Base-by-base conservation (phyloP, 192 early-diverging fungal genomes). In the Jimgerdemannia lactiflua region DNA sequence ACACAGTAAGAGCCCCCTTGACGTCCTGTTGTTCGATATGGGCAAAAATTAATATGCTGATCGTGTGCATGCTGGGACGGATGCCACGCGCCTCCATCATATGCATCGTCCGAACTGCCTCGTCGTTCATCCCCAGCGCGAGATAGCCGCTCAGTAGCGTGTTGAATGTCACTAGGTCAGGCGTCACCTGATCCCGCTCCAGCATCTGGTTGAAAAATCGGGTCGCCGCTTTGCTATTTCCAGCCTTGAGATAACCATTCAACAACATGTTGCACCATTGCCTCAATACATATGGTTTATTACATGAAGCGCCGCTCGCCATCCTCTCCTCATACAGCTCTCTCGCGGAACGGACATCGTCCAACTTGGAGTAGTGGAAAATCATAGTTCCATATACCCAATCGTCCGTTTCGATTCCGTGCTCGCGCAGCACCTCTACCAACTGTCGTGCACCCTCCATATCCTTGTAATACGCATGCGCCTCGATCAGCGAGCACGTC, bases 1-100 rank as follows among this genome's bases (percentile, higher is more conserved):
- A 42, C 10, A 73, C 18, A 29, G 7, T n/a, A 41, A 43, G 63
- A 2, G 72, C 72, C 6, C 42, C 40, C 9, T 73, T 39, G 11
- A 73, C 6, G 29, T 66, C 40, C 4, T 54, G 42, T 14, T 73
- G 72, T 19, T 63, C 42, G 29, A 73, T 65, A 20, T 64, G 72
- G 3, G 20, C 42, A 54, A 73, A 73, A n/a, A 73, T 73, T 11
- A 73, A 40, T 18, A 73, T 73, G 64, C 64, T 66, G 65, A 65
- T 73, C 3, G 72, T 73, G 4, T 64, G 63, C 41, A 18, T 66
- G 39, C 65, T 64, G 8, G 42, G 29, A 6, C 19, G 20, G n/a
- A 73, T 17, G 49, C 49, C 49, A 59, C 49, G 14, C 6, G 0
- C 14, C 49, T 59, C 49, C 49, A 59, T 59, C 14, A 10, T 14